Evolutionary conservation across 805 yeast genomes (phyloP), one percentile per base, ranked within the genome.

Genomic region (Monosporozyma aquatica): DNA sequence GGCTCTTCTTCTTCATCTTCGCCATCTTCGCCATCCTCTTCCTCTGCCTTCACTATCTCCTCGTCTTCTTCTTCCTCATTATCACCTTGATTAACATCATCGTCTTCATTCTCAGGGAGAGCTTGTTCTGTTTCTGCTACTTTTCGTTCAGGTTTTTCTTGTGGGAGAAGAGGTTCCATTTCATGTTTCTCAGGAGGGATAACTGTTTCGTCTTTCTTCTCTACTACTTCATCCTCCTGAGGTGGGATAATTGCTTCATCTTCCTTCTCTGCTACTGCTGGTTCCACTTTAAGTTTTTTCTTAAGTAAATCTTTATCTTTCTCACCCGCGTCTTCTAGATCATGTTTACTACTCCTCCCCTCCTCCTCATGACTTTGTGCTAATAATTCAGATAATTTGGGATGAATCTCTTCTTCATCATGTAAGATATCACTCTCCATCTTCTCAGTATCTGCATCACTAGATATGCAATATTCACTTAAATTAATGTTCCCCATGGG

Each of bases 391-490:
- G 52, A 44, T 11, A 56, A 39, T 23, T 45, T 54, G 14, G 55
- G 57, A 14, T 49, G 48, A 4, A 36, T 27, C 28, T 46, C 50
- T 11, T 48, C 24, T 29, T 43, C 37, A n/a, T 46, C 44, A 42
- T 50, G 47, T 42, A 46, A 44, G 2, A 44, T 51, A 45, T 64
- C 58, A 47, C 64, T 56, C 35, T 78, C 90, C 85, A 87, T 77
- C 52, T 76, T 81, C 56, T 87, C 96, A 0, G 97, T 87, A 58
- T 87, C 97, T 14, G 92, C 95, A 62, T 87, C 96, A 13, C 92
- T 81, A 10, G 63, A 55, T 24, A 59, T 47, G 41, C 54, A 58
- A 41, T 52, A 53, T 35, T 56, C 63, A 9, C 56, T 51, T 20
- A 56, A 33, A 50, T 78, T 78, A 44, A 75, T 68, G 42, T 76